These are phyloP conservation scores for Colletotrichum neosansevieriae DNA, from an alignment of 2,329 filamentous ascomycete species.

Conservation along the genomic window DNA sequence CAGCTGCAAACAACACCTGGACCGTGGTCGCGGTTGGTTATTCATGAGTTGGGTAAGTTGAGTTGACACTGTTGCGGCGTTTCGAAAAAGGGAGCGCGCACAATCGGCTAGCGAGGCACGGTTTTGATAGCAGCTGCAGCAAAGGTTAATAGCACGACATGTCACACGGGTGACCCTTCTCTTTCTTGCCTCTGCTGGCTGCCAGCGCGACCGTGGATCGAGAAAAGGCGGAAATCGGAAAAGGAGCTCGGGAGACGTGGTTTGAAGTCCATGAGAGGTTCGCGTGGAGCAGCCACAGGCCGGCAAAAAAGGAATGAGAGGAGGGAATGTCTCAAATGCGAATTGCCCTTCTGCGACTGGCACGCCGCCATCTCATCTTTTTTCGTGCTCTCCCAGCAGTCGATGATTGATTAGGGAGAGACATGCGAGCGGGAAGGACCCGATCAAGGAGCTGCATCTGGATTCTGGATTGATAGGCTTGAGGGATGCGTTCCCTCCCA, in stretches of 20 bases:
- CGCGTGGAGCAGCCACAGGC: slow-evolving; percentile 14
- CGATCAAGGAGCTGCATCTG: slow-evolving; percentile 36
- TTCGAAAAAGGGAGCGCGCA: slow-evolving; percentile 36
- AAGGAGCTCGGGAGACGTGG: slow-evolving; percentile 1
- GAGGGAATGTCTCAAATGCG: slow-evolving; percentile 25
- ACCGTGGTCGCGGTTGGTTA: background rate
- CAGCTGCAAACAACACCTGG: slow-evolving; percentile 2
- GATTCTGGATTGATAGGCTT: slow-evolving; percentile 32
- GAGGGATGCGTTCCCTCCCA: slow-evolving; percentile 1
- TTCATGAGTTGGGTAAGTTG: slow-evolving; percentile 5
- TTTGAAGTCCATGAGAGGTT: slow-evolving; percentile 26
- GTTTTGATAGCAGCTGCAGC: slow-evolving; percentile 19
- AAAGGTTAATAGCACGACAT: slow-evolving; percentile 41
- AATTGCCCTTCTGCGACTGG: slow-evolving; percentile 3
- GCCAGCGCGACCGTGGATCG: background rate
- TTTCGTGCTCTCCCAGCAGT: background rate
- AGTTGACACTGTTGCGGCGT: slow-evolving; percentile 27
- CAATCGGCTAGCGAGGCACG: slow-evolving; percentile 28
- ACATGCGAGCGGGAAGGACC: slow-evolving; percentile 29
- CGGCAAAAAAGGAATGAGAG: slow-evolving; percentile 27
- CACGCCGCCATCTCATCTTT: background rate
- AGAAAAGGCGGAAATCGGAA: background rate
- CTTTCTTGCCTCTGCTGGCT: slow-evolving; percentile 1
- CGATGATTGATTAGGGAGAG: slow-evolving; percentile 11
- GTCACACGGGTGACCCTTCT: slow-evolving; percentile 28